Conservation (phyloP, 78 protist genomes). For the Pelomyxa schiedti region DNA sequence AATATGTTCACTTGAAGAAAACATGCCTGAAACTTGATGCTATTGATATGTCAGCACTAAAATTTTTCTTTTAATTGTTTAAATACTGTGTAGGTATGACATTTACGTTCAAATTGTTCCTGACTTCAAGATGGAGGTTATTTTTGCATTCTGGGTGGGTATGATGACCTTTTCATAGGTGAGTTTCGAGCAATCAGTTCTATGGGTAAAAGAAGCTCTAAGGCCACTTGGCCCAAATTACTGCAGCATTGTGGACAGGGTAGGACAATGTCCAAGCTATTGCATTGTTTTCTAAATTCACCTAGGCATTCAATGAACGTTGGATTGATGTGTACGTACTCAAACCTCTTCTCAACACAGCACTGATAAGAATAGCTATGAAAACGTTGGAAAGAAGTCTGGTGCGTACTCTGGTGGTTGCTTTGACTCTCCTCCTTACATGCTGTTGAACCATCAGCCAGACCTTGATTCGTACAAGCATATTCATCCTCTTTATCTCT, state of each 20-base stretch:
- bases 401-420: constrained; percentile 7
- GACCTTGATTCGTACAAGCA: no score
- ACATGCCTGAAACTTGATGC: background rate
- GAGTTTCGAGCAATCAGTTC: no score
- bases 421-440: background rate
- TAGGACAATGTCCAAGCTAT: no score
- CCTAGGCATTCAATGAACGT: background rate
- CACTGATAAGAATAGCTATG: background rate
- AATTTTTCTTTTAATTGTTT: no score
- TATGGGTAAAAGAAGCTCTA: background rate
- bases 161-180: no score
- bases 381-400: background rate
- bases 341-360: no score
- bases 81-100: no score
- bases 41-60: background rate
- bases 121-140: background rate
- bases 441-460: background rate
- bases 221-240: background rate
- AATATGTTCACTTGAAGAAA: background rate
- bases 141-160: no score
- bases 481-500: no score
- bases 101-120: background rate
- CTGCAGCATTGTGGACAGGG: background rate
- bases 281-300: no score
- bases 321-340: background rate